phyloP scores from a whole-genome alignment of 441 rosid genomes.

The Mallotus japonicus region DNA sequence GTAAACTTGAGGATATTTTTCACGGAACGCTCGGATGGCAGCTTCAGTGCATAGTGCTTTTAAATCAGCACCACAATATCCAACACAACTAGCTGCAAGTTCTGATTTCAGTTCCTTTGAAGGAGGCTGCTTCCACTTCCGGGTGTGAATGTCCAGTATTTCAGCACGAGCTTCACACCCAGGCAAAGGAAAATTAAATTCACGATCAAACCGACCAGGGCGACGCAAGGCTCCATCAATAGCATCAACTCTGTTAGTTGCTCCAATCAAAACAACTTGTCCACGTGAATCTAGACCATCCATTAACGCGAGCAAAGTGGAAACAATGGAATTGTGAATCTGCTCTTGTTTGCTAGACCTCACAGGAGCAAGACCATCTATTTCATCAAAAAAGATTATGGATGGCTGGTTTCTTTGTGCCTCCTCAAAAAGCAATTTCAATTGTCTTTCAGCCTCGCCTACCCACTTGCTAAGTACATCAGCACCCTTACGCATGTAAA shows the following conservation, averaged over 20 bases:
- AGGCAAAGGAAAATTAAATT: conserved; percentile 96
- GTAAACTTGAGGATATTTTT: conserved; percentile 99
- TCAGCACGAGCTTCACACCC: conserved; percentile 98
- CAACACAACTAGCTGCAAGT: conserved; percentile 98
- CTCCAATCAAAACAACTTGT: conserved; percentile 99
- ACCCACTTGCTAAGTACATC: conserved; percentile 99
- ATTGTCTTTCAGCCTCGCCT: conserved; percentile 99
- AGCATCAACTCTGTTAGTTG: conserved; percentile 99
- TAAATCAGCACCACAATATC: conserved; percentile 99
- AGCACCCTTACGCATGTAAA: conserved; percentile 99
- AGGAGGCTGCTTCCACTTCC: conserved; percentile 97
- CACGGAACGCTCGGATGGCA: conserved; percentile 98
- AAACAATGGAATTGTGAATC: conserved; percentile 98
- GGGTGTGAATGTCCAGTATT: conserved; percentile 95
- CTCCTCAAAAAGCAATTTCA: conserved; percentile 96
- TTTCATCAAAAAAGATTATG: conserved; percentile 97
- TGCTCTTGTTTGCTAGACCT: conserved; percentile 99
- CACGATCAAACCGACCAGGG: conserved; percentile 99
- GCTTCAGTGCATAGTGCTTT: conserved; percentile 99
- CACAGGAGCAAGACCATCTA: conserved; percentile 99
- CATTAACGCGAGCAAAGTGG: conserved; percentile 98
- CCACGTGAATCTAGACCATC: conserved; percentile 99
- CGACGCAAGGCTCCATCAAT: conserved; percentile 99
- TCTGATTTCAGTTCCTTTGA: conserved; percentile 76
- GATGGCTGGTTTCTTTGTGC: conserved; percentile 99